These are phyloP conservation scores for Spatholobus suberectus DNA, from an alignment of 306 rosid species.

Conservation along the genomic window DNA sequence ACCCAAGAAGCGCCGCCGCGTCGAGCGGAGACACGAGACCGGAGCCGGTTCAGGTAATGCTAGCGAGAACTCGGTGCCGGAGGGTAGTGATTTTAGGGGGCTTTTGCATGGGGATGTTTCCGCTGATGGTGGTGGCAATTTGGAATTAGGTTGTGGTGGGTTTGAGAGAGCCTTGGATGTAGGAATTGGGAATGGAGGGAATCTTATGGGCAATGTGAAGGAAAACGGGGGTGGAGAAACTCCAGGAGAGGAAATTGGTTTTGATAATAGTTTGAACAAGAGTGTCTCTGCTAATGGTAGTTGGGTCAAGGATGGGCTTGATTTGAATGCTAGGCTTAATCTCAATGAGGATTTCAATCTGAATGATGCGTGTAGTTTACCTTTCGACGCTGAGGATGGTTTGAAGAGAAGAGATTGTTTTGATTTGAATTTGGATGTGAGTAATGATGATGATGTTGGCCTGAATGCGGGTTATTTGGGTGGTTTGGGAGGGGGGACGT, in stretches of 20 bases:
- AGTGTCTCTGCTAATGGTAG: slow-evolving; percentile 45
- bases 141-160: slow-evolving; percentile 47
- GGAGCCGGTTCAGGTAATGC: slow-evolving; percentile 58
- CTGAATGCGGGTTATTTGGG: slow-evolving; percentile 29
- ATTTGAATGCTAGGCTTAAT: slow-evolving; percentile 76
- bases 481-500: slow-evolving; percentile 37
- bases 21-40: slow-evolving; percentile 42
- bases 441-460: slow-evolving; percentile 59
- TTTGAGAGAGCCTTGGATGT: slow-evolving; percentile 29
- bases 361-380: slow-evolving; percentile 49
- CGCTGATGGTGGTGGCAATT: slow-evolving; percentile 34
- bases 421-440: slow-evolving; percentile 84
- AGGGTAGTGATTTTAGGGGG: slow-evolving; percentile 50
- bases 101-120: slow-evolving; percentile 39
- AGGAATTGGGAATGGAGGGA: slow-evolving; percentile 51
- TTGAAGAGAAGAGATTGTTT: slow-evolving; percentile 58
- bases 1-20: slow-evolving; percentile 73
- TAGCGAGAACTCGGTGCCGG: slow-evolving; percentile 39
- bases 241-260: slow-evolving; percentile 33
- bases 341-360: slow-evolving; percentile 58
- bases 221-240: slow-evolving; percentile 36
- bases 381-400: slow-evolving; percentile 31
- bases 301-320: slow-evolving; percentile 60
- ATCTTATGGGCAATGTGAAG: slow-evolving; percentile 35
- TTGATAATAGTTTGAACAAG: slow-evolving; percentile 49